Percentiles rank a stretch among this genome's conserved stretches.
Evolutionary conservation across 768 basidiomycete genomes (phyloP).

Genomic region (Boletus patriciae): DNA sequence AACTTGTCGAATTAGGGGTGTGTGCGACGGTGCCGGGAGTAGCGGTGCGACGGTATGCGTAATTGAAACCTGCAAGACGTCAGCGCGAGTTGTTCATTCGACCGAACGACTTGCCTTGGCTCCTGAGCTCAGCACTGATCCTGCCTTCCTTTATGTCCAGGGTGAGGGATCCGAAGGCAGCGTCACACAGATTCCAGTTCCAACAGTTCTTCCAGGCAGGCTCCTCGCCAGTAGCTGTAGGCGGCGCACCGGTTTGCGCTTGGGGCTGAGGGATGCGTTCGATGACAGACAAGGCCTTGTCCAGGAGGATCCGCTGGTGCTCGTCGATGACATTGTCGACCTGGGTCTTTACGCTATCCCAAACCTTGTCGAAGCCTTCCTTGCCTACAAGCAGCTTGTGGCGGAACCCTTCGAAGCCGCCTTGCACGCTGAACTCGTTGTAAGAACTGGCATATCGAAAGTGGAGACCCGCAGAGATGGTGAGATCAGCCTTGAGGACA

Average conservation of each 20-base stretch:
- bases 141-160: constrained; percentile 91
- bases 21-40: constrained; percentile 50
- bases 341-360: constrained; percentile 89
- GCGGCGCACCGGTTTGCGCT: constrained; percentile 37
- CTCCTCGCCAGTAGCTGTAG: constrained; percentile 70
- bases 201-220: constrained; percentile 98
- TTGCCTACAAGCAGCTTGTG: constrained; percentile 77
- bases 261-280: constrained; percentile 70
- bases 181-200: constrained; percentile 99
- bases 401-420: constrained; percentile 85
- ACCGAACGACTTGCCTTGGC: constrained; percentile 64
- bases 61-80: constrained; percentile 79
- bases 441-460: constrained; percentile 96
- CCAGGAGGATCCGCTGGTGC: constrained; percentile 80
- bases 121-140: constrained; percentile 88
- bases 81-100: background rate
- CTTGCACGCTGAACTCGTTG: constrained; percentile 95
- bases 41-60: constrained; percentile 82
- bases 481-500: constrained; percentile 90
- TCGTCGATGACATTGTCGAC: constrained; percentile 92
- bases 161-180: constrained; percentile 85
- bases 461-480: constrained; percentile 91
- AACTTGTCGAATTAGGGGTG: constrained; percentile 58
- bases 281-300: constrained; percentile 85
- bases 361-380: constrained; percentile 86